Conservation (phyloP, 495 filamentous ascomycete species). For the Penicillium roqueforti region DNA sequence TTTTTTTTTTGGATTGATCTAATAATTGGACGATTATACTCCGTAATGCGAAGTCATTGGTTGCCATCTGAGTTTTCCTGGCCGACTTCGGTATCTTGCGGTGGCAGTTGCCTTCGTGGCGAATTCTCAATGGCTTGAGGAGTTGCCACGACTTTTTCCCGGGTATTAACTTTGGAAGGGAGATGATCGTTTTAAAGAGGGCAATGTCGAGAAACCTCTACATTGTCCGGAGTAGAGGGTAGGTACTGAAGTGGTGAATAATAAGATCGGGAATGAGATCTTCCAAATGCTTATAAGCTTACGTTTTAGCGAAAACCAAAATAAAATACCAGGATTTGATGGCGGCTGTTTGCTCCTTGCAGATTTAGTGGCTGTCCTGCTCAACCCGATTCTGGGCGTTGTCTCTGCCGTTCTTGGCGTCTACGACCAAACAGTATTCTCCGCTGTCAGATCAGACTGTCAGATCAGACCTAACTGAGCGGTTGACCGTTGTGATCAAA, state of each 20-base stretch:
- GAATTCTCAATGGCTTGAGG: conserved; percentile 5
- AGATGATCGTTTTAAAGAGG: too few relatives aligned
- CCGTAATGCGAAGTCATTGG: neutral
- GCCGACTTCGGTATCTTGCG: conserved; percentile 1
- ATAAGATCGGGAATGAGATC: neutral
- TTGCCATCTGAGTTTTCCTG: neutral
- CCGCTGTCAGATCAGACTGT: neutral
- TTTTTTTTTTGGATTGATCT: neutral
- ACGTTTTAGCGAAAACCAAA: conserved; percentile 1
- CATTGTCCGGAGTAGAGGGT: neutral
- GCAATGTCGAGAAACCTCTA: neutral
- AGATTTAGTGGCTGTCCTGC: conserved; percentile 2
- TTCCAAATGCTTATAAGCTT: neutral
- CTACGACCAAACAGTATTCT: neutral
- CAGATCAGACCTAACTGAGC: neutral
- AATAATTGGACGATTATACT: neutral
- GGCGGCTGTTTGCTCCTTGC: conserved; percentile 5
- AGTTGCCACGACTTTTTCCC: neutral
- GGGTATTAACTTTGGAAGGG: too few relatives aligned
- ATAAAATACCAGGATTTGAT: neutral
- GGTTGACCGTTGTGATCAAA: neutral
- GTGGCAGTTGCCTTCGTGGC: conserved; percentile 7
- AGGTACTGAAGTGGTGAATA: neutral
- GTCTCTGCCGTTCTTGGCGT: neutral
- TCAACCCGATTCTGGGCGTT: neutral